phyloP scores from a whole-genome alignment of 106 monocot genomes.

The Dendrobium catenatum region DNA sequence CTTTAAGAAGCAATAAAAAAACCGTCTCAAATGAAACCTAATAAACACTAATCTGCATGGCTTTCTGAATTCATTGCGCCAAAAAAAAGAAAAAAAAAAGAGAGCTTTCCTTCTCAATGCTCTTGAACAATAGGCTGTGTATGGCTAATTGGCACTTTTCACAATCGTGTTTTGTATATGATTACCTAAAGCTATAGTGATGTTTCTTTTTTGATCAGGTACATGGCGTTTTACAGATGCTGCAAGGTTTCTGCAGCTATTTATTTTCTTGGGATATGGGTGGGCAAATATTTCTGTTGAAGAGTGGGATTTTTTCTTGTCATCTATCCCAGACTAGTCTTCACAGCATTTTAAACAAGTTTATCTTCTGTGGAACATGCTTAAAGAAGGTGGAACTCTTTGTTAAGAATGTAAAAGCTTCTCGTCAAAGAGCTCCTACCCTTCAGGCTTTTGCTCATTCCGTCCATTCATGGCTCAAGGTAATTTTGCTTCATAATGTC shows the following conservation, averaged over 20 bases:
- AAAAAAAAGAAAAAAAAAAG: neutral
- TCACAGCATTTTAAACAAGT: constrained; percentile 34
- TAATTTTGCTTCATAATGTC: constrained; percentile 8
- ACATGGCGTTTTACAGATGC: constrained; percentile 55
- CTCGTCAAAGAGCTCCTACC: constrained; percentile 40
- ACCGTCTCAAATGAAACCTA: too few relatives aligned
- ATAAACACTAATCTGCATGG: neutral
- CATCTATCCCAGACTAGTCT: constrained; percentile 73
- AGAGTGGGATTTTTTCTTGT: constrained; percentile 47
- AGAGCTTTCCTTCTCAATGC: neutral
- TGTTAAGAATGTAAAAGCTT: constrained; percentile 50
- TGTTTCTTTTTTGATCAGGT: constrained; percentile 34
- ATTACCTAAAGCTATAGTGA: neutral
- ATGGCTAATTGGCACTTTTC: neutral
- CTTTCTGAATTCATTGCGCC: neutral
- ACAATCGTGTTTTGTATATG: neutral
- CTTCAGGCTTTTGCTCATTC: constrained; percentile 71
- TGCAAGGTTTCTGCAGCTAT: constrained; percentile 74
- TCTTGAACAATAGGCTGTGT: neutral
- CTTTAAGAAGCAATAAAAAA: too few relatives aligned
- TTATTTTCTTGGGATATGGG: constrained; percentile 58
- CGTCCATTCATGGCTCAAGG: constrained; percentile 76
- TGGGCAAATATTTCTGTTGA: constrained; percentile 26
- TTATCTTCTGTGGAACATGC: constrained; percentile 60
- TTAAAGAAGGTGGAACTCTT: constrained; percentile 76